Evolutionary conservation across 306 rosid genomes (phyloP), one percentile per base, ranked within the genome.

Genomic region (Malus asiatica): DNA sequence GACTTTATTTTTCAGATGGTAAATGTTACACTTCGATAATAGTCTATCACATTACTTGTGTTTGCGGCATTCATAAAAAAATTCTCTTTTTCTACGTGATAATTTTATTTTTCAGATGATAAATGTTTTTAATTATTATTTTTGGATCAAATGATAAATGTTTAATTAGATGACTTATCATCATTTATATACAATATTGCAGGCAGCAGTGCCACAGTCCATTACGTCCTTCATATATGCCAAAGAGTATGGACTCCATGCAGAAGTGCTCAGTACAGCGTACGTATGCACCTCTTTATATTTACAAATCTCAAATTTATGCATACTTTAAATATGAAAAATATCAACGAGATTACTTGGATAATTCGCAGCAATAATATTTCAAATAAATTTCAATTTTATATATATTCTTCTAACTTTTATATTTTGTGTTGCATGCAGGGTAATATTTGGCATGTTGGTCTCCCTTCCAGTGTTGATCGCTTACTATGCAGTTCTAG

Each of bases 191-290:
- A 15, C 20, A 62, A 57, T 1, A 7, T 20, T 79, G 88, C 87
- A 94, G 99, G 89, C 99, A 57, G 99, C 99, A 46, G 52, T 95
- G 14, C 99, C 99, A 53, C 99, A 95, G 12, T 95, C 99, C 33
- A 92, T 95, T 64, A 95, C 97, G 6, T 95, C 99, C 38, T 95
- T 92, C 87, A 92, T 95, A 42, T 92, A 29, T 59, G 99, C 97
- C 25, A 90, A 90, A 86, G 97, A 95, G 75, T 95, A 90, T 52
- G 96, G 93, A 30, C 60, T 95, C 68, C 99, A 92, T 71, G 88
- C 99, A 4, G 92, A 95, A 12, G 90, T 95, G 67, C 87, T 95
- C 6, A 92, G 99, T 83, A 95, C 99, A 22, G 97, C 99, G 99
- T 95, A 88, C 99, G 99, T 92, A 88, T 83, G 97, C 80, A n/a